Conservation (phyloP, 805 yeast species). For the Candida coleopterorum region DNA sequence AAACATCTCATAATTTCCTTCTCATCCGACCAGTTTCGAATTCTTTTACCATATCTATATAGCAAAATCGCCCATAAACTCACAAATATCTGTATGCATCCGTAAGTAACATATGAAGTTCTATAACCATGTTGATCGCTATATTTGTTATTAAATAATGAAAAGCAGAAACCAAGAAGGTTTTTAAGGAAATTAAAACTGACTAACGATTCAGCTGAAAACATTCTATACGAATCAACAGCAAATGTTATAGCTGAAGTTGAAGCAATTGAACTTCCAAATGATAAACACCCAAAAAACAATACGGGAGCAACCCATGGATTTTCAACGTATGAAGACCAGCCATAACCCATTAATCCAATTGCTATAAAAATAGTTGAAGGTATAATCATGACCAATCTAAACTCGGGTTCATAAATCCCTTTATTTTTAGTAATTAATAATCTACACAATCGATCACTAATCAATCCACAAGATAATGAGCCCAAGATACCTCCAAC, state of each 20-base stretch:
- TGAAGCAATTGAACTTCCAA: constrained; percentile 58
- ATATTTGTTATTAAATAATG: constrained; percentile 51
- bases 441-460: constrained; percentile 44
- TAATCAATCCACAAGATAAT: constrained; percentile 44
- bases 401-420: constrained; percentile 59
- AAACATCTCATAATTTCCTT: constrained; percentile 38
- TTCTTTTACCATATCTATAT: constrained; percentile 49
- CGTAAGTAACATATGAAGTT: constrained; percentile 48
- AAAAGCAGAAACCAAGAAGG: constrained; percentile 50
- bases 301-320: constrained; percentile 55
- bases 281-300: constrained; percentile 51
- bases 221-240: constrained; percentile 52
- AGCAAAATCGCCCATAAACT: constrained; percentile 48
- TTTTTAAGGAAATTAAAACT: constrained; percentile 53
- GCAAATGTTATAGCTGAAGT: constrained; percentile 59
- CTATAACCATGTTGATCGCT: constrained; percentile 37
- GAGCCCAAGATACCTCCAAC: constrained; percentile 57
- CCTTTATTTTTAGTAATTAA: constrained; percentile 47
- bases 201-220: constrained; percentile 56
- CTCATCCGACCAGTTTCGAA: constrained; percentile 49
- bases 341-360: constrained; percentile 62
- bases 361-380: constrained; percentile 38
- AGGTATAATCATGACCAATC: constrained; percentile 51
- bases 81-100: constrained; percentile 45
- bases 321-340: constrained; percentile 46